Percentiles rank a stretch among this genome's conserved stretches.
Conservation (phyloP, 306 rosid species). For the Fagus sylvatica region DNA sequence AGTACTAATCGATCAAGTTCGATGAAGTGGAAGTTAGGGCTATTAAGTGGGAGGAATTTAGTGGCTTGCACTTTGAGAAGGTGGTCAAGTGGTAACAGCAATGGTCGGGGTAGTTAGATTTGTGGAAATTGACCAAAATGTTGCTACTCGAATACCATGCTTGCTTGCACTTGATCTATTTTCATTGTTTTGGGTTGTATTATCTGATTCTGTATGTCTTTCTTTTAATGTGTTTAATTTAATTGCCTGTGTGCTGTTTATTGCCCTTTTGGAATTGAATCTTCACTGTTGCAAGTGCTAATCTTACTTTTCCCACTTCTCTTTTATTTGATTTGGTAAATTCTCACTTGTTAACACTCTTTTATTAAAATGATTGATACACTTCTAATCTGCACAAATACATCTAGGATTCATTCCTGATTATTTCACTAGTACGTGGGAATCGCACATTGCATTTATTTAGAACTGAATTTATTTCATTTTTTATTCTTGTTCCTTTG, state of each 20-base stretch:
- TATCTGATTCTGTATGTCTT: conserved; percentile 49
- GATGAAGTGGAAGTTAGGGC: conserved; percentile 78
- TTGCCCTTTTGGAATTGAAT: conserved; percentile 49
- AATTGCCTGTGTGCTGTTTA: conserved; percentile 57
- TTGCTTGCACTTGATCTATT: conserved; percentile 29
- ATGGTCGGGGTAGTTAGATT: conserved; percentile 55
- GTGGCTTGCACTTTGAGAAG: conserved; percentile 83
- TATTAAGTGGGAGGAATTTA: conserved; percentile 59
- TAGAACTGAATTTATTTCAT: no score
- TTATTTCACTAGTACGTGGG: not conserved
- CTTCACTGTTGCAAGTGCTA: conserved; percentile 46
- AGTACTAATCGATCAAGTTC: conserved; percentile 57
- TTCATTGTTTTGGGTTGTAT: conserved; percentile 42
- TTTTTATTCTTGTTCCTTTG: no score
- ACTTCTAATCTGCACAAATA: not conserved
- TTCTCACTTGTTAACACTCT: not conserved
- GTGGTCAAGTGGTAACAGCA: conserved; percentile 68
- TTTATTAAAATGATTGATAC: not conserved
- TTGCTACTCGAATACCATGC: conserved; percentile 11
- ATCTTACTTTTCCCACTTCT: conserved; percentile 14
- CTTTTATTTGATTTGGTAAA: conserved; percentile 13
- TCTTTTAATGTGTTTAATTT: conserved; percentile 35
- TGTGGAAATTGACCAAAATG: conserved; percentile 12
- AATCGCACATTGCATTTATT: not conserved
- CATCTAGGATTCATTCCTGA: not conserved